Evolutionary conservation across 2,329 filamentous ascomycete species (phyloP).

Genomic region (Parasarocladium wereldwijsianum): DNA sequence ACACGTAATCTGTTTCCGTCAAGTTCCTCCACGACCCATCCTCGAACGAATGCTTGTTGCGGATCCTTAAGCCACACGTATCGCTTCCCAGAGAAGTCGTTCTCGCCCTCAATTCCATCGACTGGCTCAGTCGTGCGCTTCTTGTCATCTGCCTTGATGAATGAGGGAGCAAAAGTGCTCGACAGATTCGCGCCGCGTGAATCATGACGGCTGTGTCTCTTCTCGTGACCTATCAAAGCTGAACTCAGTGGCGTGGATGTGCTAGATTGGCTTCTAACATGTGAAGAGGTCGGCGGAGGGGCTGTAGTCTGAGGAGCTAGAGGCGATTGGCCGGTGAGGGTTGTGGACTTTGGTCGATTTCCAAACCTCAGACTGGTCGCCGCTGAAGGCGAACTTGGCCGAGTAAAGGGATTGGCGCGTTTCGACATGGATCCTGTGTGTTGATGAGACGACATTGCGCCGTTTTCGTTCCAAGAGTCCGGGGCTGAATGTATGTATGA

Average conservation of each 20-base stretch:
- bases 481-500: too few relatives aligned
- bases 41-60: slow-evolving; percentile 76
- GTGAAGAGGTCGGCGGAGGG: slow-evolving; percentile 28
- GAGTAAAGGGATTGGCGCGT: slow-evolving; percentile 67
- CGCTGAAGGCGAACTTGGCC: slow-evolving; percentile 49
- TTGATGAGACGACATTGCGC: slow-evolving; percentile 19
- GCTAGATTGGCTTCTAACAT: slow-evolving; percentile 56
- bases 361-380: slow-evolving; percentile 30
- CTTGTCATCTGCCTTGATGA: slow-evolving; percentile 80
- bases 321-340: slow-evolving; percentile 49
- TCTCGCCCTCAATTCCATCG: slow-evolving; percentile 81
- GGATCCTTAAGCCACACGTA: slow-evolving; percentile 95
- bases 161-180: slow-evolving; percentile 86
- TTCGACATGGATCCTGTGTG: slow-evolving; percentile 39
- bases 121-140: slow-evolving; percentile 40
- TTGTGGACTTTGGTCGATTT: slow-evolving; percentile 56
- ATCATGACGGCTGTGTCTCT: slow-evolving; percentile 30
- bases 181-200: slow-evolving; percentile 53
- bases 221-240: slow-evolving; percentile 1
- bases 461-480: too few relatives aligned
- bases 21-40: slow-evolving; percentile 78
- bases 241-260: slow-evolving; percentile 19
- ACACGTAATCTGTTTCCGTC: slow-evolving; percentile 58
- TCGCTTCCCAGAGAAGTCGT: slow-evolving; percentile 95
- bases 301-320: slow-evolving; percentile 16